phyloP scores from a whole-genome alignment of 1,284 basidiomycete species.

The Rhodotorula sp. region DNA sequence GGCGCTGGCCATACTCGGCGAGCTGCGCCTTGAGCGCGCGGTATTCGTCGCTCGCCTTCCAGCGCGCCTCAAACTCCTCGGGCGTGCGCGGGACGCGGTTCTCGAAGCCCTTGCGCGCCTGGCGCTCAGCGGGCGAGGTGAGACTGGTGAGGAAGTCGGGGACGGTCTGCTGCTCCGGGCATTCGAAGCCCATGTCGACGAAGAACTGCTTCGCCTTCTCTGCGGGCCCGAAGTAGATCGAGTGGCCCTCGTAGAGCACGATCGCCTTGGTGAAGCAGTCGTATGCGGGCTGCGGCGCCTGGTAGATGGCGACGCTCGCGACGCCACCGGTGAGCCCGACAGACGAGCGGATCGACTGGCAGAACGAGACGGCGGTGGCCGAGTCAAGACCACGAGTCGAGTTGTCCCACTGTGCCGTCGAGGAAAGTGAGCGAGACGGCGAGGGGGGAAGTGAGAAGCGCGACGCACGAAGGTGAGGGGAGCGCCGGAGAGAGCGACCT shows the following conservation, averaged over 20 bases:
- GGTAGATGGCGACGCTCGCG: conserved; percentile 56
- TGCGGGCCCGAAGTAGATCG: conserved; percentile 77
- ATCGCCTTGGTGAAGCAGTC: conserved; percentile 63
- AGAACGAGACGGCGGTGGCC: conserved; percentile 61
- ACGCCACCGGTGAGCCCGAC: conserved; percentile 43
- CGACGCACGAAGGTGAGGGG: conserved; percentile 9
- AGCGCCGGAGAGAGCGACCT: conserved; percentile 55
- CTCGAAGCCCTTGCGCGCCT: conserved; percentile 47
- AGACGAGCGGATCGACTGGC: conserved; percentile 53
- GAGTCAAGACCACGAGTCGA: conserved; percentile 74
- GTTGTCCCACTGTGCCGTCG: conserved; percentile 46
- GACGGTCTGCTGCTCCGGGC: conserved; percentile 67
- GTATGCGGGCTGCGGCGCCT: conserved; percentile 63
- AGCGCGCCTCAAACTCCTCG: conserved; percentile 45
- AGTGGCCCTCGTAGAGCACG: conserved; percentile 74
- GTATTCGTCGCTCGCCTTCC: conserved; percentile 52
- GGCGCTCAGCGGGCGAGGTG: conserved; percentile 52
- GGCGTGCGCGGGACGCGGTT: conserved; percentile 11
- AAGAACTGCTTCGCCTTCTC: conserved; percentile 75
- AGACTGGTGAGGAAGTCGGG: conserved; percentile 55
- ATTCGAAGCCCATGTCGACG: conserved; percentile 70
- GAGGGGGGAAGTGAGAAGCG: background rate
- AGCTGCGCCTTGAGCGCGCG: conserved; percentile 51
- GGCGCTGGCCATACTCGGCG: conserved; percentile 50
- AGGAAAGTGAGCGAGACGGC: background rate